Conservation (phyloP, 371 early-diverging fungal genomes). For the Dinochytrium kinnereticum region DNA sequence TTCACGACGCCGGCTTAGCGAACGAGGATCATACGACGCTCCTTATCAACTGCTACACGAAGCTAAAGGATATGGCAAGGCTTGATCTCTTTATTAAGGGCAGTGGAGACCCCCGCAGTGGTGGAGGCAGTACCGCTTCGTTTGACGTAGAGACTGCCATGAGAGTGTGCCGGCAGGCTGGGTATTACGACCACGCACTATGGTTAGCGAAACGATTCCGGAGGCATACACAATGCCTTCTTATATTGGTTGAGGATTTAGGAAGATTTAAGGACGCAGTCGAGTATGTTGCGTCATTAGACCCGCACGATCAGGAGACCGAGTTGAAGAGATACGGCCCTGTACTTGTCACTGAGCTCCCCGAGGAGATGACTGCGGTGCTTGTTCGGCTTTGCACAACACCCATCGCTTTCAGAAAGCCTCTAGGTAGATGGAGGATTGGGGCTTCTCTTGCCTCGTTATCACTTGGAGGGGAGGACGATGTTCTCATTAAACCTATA, state of each 20-base stretch:
- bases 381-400: conserved; percentile 70
- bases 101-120: conserved; percentile 5
- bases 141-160: conserved; percentile 94
- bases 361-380: conserved; percentile 79
- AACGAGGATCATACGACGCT: conserved; percentile 93
- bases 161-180: conserved; percentile 88
- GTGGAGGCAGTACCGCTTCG: conserved; percentile 41
- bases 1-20: conserved; percentile 77
- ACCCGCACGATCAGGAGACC: conserved; percentile 62
- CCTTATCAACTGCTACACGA: conserved; percentile 96
- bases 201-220: conserved; percentile 81
- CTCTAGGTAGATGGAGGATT: not conserved
- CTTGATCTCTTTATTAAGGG: conserved; percentile 85
- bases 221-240: conserved; percentile 81
- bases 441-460: not conserved
- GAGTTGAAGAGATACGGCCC: conserved; percentile 79
- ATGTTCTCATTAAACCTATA: too few species aligned
- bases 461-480: too few species aligned
- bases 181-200: conserved; percentile 86
- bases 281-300: conserved; percentile 67
- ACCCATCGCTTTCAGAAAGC: conserved; percentile 7
- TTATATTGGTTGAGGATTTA: conserved; percentile 85
- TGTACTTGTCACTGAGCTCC: conserved; percentile 72
- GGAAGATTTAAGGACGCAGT: conserved; percentile 76
- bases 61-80: conserved; percentile 81